Evolutionary conservation across 345 rosid genomes (phyloP).

Genomic region (sweet orange (Citrus sinensis)): DNA sequence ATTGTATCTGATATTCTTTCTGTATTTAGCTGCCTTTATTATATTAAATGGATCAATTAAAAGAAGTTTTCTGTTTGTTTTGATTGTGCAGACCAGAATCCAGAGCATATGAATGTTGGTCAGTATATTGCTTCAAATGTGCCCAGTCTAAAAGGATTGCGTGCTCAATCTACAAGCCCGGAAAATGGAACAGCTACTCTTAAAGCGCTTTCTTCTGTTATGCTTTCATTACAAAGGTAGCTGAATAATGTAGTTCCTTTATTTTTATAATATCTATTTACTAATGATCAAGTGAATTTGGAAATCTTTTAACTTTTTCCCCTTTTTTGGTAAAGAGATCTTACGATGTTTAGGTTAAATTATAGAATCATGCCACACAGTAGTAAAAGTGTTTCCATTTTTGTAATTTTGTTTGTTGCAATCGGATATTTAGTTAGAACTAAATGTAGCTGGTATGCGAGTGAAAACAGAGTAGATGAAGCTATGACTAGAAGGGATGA

Average conservation of each 20-base stretch:
- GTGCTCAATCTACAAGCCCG: conserved; percentile 41
- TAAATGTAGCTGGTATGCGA: not conserved
- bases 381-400: not conserved
- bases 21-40: not conserved
- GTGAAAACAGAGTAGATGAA: not conserved
- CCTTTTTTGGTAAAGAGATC: not conserved
- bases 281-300: not conserved
- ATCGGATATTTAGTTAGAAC: not conserved
- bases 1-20: not conserved
- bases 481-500: not conserved
- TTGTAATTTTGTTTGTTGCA: not conserved
- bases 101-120: conserved; percentile 60
- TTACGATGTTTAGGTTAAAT: not conserved
- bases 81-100: conserved; percentile 61
- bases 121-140: conserved; percentile 65
- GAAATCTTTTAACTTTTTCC: too few species aligned
- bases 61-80: not conserved
- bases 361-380: not conserved
- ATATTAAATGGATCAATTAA: not conserved
- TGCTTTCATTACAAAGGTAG: conserved; percentile 80
- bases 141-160: conserved; percentile 61
- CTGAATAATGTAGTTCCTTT: not conserved
- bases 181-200: conserved; percentile 49
- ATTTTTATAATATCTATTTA: not conserved
- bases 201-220: conserved; percentile 71